Conservation (phyloP, 257 asterid species). For the Solanum clarkiae region DNA sequence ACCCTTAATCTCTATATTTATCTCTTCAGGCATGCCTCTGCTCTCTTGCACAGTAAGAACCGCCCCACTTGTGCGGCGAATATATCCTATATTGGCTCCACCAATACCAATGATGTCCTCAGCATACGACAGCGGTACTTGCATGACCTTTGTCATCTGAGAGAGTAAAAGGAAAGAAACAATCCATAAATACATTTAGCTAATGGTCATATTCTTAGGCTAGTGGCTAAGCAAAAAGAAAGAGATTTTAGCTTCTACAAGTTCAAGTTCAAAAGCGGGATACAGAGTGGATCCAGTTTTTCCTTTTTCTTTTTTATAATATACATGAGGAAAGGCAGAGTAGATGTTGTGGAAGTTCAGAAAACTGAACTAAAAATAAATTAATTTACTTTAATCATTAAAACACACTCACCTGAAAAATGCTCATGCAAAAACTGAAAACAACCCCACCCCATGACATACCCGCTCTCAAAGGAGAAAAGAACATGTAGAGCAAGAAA, state of each 20-base stretch:
- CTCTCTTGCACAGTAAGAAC: constrained; percentile 71
- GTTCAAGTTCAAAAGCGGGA: background rate
- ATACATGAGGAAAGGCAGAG: background rate
- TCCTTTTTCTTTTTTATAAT: background rate
- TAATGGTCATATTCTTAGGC: background rate
- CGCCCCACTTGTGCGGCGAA: constrained; percentile 74
- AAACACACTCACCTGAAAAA: background rate
- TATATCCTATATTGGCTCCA: constrained; percentile 65
- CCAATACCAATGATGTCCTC: constrained; percentile 81
- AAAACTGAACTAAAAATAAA: background rate
- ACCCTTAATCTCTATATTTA: constrained; percentile 83
- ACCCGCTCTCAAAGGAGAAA: background rate
- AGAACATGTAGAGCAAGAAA: background rate
- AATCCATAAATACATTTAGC: background rate
- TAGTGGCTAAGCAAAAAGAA: background rate
- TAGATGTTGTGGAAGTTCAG: background rate
- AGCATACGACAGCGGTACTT: constrained; percentile 71
- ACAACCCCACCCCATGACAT: background rate
- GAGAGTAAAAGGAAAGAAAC: background rate
- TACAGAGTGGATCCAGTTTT: background rate
- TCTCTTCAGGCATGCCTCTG: constrained; percentile 56
- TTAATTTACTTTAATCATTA: background rate
- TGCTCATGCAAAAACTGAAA: background rate
- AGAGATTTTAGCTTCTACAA: background rate
- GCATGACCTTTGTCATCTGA: constrained; percentile 76